Conservation (phyloP, 495 filamentous ascomycete species). For the Hyaloscypha bicolor region DNA sequence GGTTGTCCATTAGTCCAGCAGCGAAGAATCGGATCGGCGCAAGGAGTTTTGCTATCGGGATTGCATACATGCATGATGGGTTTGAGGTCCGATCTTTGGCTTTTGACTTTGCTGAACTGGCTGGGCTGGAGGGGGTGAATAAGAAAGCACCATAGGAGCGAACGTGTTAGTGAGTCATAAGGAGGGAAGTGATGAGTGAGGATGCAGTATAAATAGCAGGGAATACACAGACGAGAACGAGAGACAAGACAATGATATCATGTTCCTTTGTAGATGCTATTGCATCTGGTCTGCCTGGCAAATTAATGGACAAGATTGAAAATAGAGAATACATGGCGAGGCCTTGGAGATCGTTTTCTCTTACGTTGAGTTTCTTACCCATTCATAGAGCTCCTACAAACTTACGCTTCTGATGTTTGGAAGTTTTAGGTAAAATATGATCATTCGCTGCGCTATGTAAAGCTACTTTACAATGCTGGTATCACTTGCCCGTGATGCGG, state of each 20-base stretch:
- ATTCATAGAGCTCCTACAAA: not conserved
- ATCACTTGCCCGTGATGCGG: not conserved
- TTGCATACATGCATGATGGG: not conserved
- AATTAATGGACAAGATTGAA: not conserved
- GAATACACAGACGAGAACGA: not conserved
- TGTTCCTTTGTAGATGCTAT: slow-evolving; percentile 13
- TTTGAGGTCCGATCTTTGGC: not conserved
- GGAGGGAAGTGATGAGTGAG: not conserved
- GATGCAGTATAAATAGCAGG: slow-evolving; percentile 1
- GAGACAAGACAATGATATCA: slow-evolving; percentile 11
- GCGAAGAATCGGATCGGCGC: slow-evolving; percentile 6
- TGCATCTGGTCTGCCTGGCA: not conserved
- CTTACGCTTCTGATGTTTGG: not conserved
- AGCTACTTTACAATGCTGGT: not conserved
- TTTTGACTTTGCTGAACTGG: not conserved
- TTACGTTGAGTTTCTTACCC: not conserved
- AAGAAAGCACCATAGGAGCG: not conserved
- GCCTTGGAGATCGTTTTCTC: not conserved
- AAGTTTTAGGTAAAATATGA: not conserved
- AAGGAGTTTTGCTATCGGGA: not conserved
- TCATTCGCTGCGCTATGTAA: not conserved
- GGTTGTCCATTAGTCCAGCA: not conserved
- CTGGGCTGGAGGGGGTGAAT: not conserved
- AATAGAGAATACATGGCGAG: not conserved
- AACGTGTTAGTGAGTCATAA: too few relatives aligned